Evolutionary conservation across 2,329 filamentous ascomycete species (phyloP).

Genomic region (Aspergillus sergii): DNA sequence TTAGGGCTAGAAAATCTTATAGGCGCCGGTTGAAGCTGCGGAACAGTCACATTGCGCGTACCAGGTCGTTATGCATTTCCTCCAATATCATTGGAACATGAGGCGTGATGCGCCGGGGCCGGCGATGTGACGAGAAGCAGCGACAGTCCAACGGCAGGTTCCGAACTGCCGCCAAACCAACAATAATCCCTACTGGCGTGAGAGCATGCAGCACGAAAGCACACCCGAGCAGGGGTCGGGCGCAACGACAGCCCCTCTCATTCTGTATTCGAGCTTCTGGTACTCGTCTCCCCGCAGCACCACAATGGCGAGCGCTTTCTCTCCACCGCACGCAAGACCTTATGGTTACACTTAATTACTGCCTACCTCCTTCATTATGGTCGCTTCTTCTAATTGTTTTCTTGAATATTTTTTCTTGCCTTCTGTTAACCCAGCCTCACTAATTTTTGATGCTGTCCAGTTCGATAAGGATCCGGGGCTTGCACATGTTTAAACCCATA

Average conservation of each 20-base stretch:
- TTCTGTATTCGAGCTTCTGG: constrained; percentile 12
- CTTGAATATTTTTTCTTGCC: background rate
- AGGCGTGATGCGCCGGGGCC: constrained; percentile 20
- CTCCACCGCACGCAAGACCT: constrained; percentile 6
- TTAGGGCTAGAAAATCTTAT: background rate
- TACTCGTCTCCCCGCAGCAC: constrained; percentile 15
- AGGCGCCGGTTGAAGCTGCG: constrained; percentile 8
- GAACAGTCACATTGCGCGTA: constrained; percentile 11
- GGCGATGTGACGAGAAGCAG: constrained; percentile 25
- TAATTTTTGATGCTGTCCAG: background rate
- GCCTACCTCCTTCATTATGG: constrained; percentile 4
- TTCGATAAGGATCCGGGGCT: background rate
- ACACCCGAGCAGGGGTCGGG: constrained; percentile 9
- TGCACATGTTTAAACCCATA: background rate
- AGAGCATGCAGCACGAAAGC: constrained; percentile 16
- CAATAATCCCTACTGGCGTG: constrained; percentile 15
- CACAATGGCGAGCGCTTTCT: constrained; percentile 5
- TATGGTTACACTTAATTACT: constrained; percentile 15
- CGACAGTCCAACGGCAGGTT: constrained; percentile 18
- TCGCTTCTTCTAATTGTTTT: background rate
- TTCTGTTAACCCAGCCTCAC: background rate
- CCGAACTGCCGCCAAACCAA: constrained; percentile 20
- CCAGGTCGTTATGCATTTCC: background rate
- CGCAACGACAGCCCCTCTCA: constrained; percentile 9
- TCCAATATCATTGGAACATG: constrained; percentile 13